phyloP scores from a whole-genome alignment of 768 basidiomycete genomes.

The Psilocybe azurescens region DNA sequence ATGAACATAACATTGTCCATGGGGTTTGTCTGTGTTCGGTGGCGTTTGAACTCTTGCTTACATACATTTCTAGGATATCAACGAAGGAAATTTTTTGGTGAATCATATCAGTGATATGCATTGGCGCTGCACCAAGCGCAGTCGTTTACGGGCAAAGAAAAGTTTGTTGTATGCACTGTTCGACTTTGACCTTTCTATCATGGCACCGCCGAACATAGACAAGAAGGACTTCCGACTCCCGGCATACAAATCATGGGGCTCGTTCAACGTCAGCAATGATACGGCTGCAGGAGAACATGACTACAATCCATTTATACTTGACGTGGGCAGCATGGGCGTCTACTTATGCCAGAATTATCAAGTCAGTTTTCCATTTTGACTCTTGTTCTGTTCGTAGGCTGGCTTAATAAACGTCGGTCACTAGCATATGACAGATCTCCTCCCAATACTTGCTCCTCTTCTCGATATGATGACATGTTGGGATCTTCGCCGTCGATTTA shows the following conservation, averaged over 20 bases:
- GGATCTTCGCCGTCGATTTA: neutral
- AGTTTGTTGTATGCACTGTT: constrained; percentile 25
- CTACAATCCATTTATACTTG: constrained; percentile 33
- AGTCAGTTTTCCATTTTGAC: constrained; percentile 9
- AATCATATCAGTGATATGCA: constrained; percentile 18
- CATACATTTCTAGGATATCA: constrained; percentile 14
- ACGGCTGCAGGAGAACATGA: constrained; percentile 29
- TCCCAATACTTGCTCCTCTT: neutral
- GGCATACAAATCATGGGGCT: constrained; percentile 17
- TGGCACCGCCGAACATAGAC: constrained; percentile 18
- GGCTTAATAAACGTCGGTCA: neutral
- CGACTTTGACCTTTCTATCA: constrained; percentile 27
- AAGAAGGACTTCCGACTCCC: constrained; percentile 13
- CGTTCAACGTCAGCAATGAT: constrained; percentile 11
- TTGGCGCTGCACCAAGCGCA: neutral
- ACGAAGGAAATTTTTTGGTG: constrained; percentile 22
- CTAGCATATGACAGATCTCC: neutral
- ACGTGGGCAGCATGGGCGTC: constrained; percentile 28
- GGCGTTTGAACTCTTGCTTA: neutral
- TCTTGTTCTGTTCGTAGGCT: neutral
- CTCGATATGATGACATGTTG: constrained; percentile 1
- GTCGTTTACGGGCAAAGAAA: constrained; percentile 14
- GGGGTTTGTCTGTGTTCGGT: constrained; percentile 12
- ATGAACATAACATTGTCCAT: constrained; percentile 26
- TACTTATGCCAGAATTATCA: constrained; percentile 13